These are phyloP conservation scores for Coprinellus micaceus DNA, from an alignment of 768 basidiomycete species.

Conservation along the genomic window DNA sequence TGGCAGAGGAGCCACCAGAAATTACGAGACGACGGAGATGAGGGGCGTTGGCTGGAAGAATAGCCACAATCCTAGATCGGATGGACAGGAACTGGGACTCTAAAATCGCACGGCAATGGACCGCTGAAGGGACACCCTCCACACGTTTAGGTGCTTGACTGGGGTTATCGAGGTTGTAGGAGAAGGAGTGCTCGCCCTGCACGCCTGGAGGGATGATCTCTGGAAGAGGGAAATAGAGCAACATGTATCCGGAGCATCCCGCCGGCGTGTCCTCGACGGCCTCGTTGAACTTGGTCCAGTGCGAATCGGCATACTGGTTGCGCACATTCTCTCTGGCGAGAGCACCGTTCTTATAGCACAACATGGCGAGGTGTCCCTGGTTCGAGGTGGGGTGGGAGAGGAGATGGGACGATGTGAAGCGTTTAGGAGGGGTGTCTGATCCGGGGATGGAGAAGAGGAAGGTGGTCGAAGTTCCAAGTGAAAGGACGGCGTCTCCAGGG, in stretches of 20 bases:
- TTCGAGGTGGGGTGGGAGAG: conserved; percentile 64
- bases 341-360: conserved; percentile 89
- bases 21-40: conserved; percentile 65
- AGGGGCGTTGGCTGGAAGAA: conserved; percentile 56
- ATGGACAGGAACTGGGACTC: conserved; percentile 86
- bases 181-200: conserved; percentile 67
- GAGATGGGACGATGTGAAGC: conserved; percentile 73
- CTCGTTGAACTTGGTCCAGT: conserved; percentile 71
- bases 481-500: conserved; percentile 79
- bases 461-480: conserved; percentile 86
- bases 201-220: conserved; percentile 87
- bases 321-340: conserved; percentile 77
- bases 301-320: conserved; percentile 52
- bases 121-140: conserved; percentile 38
- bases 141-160: conserved; percentile 24
- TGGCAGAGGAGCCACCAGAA: conserved; percentile 76
- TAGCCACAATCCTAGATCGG: conserved; percentile 62
- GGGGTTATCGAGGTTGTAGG: conserved; percentile 25
- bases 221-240: conserved; percentile 78
- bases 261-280: conserved; percentile 51
- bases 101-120: conserved; percentile 73
- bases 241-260: conserved; percentile 59
- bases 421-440: conserved; percentile 55
- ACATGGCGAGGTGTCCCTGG: conserved; percentile 78
- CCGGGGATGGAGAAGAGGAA: conserved; percentile 76